Evolutionary conservation across 495 filamentous ascomycete species (phyloP).

Genomic region (Podospora didyma): DNA sequence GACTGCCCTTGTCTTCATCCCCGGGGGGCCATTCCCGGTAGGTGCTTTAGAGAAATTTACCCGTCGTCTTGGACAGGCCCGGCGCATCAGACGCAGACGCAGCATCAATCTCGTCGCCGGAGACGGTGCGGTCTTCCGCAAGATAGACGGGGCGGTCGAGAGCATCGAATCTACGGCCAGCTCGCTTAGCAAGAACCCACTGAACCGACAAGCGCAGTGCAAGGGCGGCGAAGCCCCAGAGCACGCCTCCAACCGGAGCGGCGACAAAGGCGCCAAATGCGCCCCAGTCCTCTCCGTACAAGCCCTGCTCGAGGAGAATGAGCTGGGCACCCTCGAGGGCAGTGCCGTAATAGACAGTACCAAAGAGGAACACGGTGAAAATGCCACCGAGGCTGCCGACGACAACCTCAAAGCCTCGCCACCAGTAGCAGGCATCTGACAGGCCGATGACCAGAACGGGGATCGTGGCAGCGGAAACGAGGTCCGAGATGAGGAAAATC

Average conservation of each 20-base stretch:
- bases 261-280: conserved; percentile 76
- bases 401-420: conserved; percentile 71
- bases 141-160: conserved; percentile 51
- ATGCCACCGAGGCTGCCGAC: conserved; percentile 68
- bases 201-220: conserved; percentile 49
- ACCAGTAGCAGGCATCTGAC: conserved; percentile 59
- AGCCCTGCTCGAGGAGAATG: conserved; percentile 62
- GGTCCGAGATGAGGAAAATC: conserved; percentile 73
- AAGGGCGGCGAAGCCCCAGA: conserved; percentile 63
- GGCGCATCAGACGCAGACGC: conserved; percentile 25
- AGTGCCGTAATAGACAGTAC: conserved; percentile 63
- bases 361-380: conserved; percentile 71
- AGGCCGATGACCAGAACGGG: conserved; percentile 66
- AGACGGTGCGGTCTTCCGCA: conserved; percentile 11
- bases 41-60: conserved; percentile 48
- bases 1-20: too few relatives aligned
- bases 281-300: conserved; percentile 70
- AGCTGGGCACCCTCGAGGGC: conserved; percentile 60
- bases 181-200: conserved; percentile 46
- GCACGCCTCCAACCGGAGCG: conserved; percentile 65
- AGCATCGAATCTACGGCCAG: conserved; percentile 55
- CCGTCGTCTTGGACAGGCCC: conserved; percentile 36
- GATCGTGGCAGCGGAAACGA: conserved; percentile 65
- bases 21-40: not conserved
- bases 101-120: conserved; percentile 22